Conservation (phyloP, 139 green algal genomes). For the Chlamydomonas applanata region DNA sequence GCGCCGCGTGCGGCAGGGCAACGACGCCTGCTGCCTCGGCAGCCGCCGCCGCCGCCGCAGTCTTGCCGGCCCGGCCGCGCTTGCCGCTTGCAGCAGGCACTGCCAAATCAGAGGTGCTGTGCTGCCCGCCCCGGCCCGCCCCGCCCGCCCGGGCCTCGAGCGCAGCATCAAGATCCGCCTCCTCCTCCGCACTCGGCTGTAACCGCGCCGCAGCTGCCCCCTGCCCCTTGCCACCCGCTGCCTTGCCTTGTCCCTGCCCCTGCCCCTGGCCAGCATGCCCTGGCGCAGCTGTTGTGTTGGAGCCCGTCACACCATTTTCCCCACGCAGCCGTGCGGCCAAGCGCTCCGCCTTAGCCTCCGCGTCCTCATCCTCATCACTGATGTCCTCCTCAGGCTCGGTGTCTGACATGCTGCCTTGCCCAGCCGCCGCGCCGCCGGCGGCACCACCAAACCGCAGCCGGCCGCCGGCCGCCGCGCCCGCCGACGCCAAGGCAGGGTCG, state of each 20-base stretch:
- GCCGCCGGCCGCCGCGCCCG: background rate
- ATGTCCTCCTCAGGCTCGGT: background rate
- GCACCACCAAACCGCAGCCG: conserved; percentile 26
- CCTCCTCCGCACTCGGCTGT: conserved; percentile 8
- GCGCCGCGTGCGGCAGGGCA: too few species aligned
- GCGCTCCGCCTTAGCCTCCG: conserved; percentile 38
- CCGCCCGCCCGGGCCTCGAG: background rate
- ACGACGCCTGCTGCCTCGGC: conserved; percentile 3
- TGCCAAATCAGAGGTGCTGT: conserved; percentile 3
- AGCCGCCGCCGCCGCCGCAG: background rate
- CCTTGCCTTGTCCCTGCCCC: background rate
- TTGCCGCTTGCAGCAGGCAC: conserved; percentile 12
- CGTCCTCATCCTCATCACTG: conserved; percentile 26
- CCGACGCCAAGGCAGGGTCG: too few species aligned
- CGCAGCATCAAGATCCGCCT: background rate
- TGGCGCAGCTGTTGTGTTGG: conserved; percentile 5
- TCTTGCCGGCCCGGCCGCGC: background rate
- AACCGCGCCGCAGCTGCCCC: background rate
- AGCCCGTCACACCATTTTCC: background rate
- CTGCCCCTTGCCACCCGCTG: background rate
- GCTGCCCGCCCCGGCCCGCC: background rate
- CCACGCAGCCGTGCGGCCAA: conserved; percentile 4
- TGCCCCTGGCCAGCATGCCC: too few species aligned
- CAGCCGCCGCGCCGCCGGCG: background rate
- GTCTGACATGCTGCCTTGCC: background rate